Percentiles rank a stretch among this genome's conserved stretches.
phyloP scores from a whole-genome alignment of 768 basidiomycete genomes.

The Suillus fuscotomentosus region DNA sequence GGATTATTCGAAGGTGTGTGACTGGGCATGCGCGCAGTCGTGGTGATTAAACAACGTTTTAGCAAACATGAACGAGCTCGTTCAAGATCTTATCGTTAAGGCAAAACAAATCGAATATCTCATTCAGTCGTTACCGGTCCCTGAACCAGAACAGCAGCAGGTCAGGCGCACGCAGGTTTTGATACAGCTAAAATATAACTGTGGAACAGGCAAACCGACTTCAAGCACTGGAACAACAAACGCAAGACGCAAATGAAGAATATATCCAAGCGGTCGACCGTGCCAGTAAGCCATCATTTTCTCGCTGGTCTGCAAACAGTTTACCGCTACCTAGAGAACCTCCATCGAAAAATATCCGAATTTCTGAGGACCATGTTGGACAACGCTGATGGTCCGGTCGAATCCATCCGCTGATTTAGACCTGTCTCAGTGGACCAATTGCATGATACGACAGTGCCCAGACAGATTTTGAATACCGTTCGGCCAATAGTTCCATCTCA shows the following conservation, averaged over 20 bases:
- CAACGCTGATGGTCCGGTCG: conserved; percentile 40
- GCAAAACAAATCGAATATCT: conserved; percentile 89
- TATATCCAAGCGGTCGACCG: conserved; percentile 71
- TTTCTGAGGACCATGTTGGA: conserved; percentile 55
- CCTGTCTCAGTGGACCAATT: not conserved
- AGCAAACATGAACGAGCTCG: conserved; percentile 87
- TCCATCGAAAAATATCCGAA: conserved; percentile 61
- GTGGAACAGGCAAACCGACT: conserved; percentile 61
- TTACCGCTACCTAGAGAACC: conserved; percentile 39
- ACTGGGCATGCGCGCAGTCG: not conserved
- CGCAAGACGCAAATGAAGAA: conserved; percentile 71
- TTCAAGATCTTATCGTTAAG: conserved; percentile 78
- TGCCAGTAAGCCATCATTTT: conserved; percentile 56
- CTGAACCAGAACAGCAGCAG: conserved; percentile 77
- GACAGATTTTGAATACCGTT: not conserved
- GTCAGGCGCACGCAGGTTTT: conserved; percentile 32
- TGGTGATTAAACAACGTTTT: not conserved
- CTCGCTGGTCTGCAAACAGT: not conserved
- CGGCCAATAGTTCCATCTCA: not conserved
- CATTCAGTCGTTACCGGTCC: conserved; percentile 75
- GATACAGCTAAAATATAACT: conserved; percentile 5
- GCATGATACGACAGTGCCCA: not conserved
- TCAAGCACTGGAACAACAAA: conserved; percentile 63
- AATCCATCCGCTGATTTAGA: not conserved
- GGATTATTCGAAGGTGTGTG: conserved; percentile 68